These are phyloP conservation scores for Colletotrichum falcatum DNA, from an alignment of 2,329 filamentous ascomycete species.

Conservation along the genomic window DNA sequence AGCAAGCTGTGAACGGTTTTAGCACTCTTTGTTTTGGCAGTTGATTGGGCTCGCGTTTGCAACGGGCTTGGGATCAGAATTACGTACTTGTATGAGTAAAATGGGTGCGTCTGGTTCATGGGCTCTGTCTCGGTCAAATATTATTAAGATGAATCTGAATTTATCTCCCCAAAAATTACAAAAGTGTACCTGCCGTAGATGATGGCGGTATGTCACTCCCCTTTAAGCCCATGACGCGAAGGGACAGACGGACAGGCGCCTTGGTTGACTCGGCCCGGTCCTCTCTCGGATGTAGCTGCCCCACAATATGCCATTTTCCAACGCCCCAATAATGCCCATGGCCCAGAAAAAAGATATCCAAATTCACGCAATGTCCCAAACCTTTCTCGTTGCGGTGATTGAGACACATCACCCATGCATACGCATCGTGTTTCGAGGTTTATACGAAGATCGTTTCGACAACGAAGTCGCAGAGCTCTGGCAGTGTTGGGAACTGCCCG, in stretches of 20 bases:
- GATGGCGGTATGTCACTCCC: not conserved
- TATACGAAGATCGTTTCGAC: conserved; percentile 59
- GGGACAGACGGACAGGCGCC: not conserved
- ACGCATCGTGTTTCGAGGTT: conserved; percentile 12
- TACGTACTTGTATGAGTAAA: conserved; percentile 7
- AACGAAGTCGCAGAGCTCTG: conserved; percentile 60
- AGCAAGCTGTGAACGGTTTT: conserved; percentile 45
- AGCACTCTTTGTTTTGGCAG: not conserved
- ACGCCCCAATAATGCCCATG: conserved; percentile 4
- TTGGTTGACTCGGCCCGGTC: not conserved
- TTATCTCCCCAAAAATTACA: conserved; percentile 9
- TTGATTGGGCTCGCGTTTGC: not conserved
- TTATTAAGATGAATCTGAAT: not conserved
- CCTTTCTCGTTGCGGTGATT: too few species aligned
- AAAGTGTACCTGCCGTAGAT: conserved; percentile 3
- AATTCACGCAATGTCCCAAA: not conserved
- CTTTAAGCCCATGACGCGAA: not conserved
- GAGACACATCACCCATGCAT: not conserved
- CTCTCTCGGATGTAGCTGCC: not conserved
- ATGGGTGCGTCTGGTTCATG: not conserved
- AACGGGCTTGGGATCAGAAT: too few species aligned
- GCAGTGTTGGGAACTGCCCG: conserved; percentile 53
- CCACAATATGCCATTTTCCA: not conserved
- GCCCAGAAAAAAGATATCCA: not conserved
- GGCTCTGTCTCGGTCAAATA: not conserved